Evolutionary conservation across 306 rosid species (phyloP), one percentile per base, ranked within the genome.

Genomic region (Glycine tomentella): DNA sequence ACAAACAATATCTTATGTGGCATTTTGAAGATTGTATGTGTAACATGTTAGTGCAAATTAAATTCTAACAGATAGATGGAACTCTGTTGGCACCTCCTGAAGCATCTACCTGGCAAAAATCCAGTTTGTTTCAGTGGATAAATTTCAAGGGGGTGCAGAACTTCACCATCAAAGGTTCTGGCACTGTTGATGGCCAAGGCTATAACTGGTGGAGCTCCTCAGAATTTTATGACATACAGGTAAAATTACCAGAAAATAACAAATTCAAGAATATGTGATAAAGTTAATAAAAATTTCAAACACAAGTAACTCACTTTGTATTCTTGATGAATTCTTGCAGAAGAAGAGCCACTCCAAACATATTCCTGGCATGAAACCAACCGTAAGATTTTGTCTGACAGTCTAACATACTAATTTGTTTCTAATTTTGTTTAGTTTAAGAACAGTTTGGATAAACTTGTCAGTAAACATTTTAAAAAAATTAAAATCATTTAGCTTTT

Each of bases 161-260:
- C 48, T 91, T 95, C 85, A 95, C 98, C 62, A 75, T 95, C 84
- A 90, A 83, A 78, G 99, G 99, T 38, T 58, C 89, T 81, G 99
- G 99, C 42, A 83, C 87, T 84, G 82, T 93, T 57, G 91, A 95
- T 85, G 99, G 98, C 75, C 93, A 91, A 85, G 98, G 99, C 74
- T 81, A 72, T 77, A 74, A 86, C 15, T 95, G 98, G 99, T 95
- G 99, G 99, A 62, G 44, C 13, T 50, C 64, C 72, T 78, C 87
- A 48, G 56, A 81, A 65, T 57, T 72, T 51, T 72, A 80, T 75
- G 13, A 77, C 40, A 82, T 72, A 72, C 85, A 89, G 89, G 97
- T 89, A 76, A 33, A 69, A 70, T 74, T 38, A 62, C 11, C 3
- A 17, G 6, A 55, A 75, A 25, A 53, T 49, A 20, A 25, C 34